Conservation (phyloP, 768 basidiomycete genomes). For the Leucosporidium creatinivorum region DNA sequence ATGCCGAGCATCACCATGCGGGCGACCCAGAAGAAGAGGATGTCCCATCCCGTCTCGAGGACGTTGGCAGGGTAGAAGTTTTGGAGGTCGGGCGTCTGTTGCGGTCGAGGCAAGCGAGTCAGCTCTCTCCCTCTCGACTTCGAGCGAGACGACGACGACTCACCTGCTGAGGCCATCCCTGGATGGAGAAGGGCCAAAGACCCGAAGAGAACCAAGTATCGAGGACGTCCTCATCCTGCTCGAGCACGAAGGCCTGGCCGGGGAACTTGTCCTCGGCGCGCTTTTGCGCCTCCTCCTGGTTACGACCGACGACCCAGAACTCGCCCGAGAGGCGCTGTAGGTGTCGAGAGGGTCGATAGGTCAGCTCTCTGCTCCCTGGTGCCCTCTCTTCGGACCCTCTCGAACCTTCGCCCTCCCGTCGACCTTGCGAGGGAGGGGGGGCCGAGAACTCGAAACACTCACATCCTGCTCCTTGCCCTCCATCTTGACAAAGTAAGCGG, state of each 20-base stretch:
- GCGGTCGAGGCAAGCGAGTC: slow-evolving; percentile 1
- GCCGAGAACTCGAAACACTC: slow-evolving; percentile 18
- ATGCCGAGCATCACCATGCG: slow-evolving; percentile 93
- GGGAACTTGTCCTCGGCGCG: slow-evolving; percentile 62
- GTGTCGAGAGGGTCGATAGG: slow-evolving; percentile 38
- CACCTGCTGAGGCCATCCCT: slow-evolving; percentile 95
- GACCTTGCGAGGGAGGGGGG: neutral
- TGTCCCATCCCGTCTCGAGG: slow-evolving; percentile 98
- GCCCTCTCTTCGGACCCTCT: too few species aligned
- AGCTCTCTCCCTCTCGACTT: neutral
- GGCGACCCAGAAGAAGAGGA: slow-evolving; percentile 99
- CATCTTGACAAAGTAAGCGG: slow-evolving; percentile 83
- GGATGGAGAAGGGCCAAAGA: slow-evolving; percentile 93
- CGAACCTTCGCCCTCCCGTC: too few species aligned
- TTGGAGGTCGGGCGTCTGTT: slow-evolving; percentile 65
- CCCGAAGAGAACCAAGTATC: slow-evolving; percentile 99
- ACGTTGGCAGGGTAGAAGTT: slow-evolving; percentile 82
- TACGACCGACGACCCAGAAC: slow-evolving; percentile 87
- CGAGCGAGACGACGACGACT: slow-evolving; percentile 7
- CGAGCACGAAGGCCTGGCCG: slow-evolving; percentile 60
- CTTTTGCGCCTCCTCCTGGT: slow-evolving; percentile 64
- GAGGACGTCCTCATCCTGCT: slow-evolving; percentile 93
- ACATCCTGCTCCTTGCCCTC: slow-evolving; percentile 61
- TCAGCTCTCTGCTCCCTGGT: too few species aligned
- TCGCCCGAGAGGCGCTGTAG: slow-evolving; percentile 59